Base-by-base conservation (phyloP, 2,329 filamentous ascomycete species). In the Hypoxylon sp. region DNA sequence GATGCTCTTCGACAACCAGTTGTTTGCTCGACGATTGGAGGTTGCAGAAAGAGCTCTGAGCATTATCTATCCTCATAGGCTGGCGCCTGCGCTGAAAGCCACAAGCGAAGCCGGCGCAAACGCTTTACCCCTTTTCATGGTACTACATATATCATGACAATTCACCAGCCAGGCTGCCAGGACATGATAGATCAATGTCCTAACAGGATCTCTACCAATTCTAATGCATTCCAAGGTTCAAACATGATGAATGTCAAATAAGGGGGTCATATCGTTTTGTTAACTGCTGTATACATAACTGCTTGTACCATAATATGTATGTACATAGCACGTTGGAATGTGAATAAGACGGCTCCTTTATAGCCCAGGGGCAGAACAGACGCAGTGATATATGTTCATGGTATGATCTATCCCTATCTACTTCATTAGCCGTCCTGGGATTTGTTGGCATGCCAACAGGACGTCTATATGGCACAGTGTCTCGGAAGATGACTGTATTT, bases 41-140 rank as follows among this genome's bases (percentile, higher is more conserved):
- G 45, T 49, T 54, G 53, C 49, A 60, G 37, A 31, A 45, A 37
- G 29, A 33, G 42, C 49, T 58, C 21, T 50, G 42, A 51, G 33
- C 42, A 42, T 50, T 21, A 33, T 26, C 17, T 51, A 26, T 45
- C 55, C 50, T 55, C 31, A 59, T 59, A 62, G 59, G 59, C 49
- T 23, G 35, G 59, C 55, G 43, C 51, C 40, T 62, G 53, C 24
- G 58, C 54, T 53, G 53, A 43, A 45, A 49, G 40, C n/a, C 27
- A 42, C 43, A 40, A 26, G 41, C 45, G 31, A 45, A 27, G 48
- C 48, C 51, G 45, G 58, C 45, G 50, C 20, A 35, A n/a, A 40
- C 43, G 38, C n/a, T 15, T n/a, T 26, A 9, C 21, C 40, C 46
- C 27, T 27, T 37, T 42, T 41, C 13, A 31, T 23, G 21, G 33